Conservation (phyloP, 129 eudicot species). For the Smallanthus sonchifolius region DNA sequence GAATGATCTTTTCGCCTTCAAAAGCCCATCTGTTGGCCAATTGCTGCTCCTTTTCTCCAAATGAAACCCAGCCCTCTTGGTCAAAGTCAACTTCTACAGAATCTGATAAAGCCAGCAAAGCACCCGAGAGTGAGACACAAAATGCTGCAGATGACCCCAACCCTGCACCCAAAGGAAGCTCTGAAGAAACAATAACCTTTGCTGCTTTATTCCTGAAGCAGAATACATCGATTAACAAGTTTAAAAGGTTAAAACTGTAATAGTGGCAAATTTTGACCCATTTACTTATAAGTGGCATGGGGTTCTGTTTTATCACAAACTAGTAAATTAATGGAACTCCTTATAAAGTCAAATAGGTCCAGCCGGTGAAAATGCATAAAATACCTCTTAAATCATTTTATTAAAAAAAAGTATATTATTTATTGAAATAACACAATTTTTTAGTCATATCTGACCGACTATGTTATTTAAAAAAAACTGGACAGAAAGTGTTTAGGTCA, state of each 20-base stretch:
- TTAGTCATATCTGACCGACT: neutral
- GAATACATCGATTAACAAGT: conserved; percentile 14
- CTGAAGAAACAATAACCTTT: conserved; percentile 68
- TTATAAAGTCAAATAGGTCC: conserved; percentile 6
- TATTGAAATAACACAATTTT: neutral
- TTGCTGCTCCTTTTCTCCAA: conserved; percentile 67
- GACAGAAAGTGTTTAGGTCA: neutral
- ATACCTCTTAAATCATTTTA: neutral
- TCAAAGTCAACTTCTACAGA: conserved; percentile 47
- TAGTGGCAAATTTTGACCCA: neutral
- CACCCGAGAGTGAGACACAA: conserved; percentile 83
- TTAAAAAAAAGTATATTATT: neutral
- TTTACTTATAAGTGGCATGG: neutral
- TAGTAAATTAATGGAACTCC: neutral
- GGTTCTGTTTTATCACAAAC: neutral
- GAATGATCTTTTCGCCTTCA: conserved; percentile 96
- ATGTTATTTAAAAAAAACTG: neutral
- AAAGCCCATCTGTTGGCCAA: conserved; percentile 95
- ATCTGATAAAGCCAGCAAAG: conserved; percentile 70
- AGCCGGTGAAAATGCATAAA: neutral
- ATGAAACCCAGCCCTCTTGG: conserved; percentile 66
- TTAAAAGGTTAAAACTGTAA: neutral
- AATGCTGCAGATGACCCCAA: conserved; percentile 98
- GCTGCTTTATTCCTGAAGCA: conserved; percentile 72
- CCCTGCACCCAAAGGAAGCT: conserved; percentile 96